Evolutionary conservation across 441 rosid species (phyloP).

Genomic region (Codiaeum variegatum): DNA sequence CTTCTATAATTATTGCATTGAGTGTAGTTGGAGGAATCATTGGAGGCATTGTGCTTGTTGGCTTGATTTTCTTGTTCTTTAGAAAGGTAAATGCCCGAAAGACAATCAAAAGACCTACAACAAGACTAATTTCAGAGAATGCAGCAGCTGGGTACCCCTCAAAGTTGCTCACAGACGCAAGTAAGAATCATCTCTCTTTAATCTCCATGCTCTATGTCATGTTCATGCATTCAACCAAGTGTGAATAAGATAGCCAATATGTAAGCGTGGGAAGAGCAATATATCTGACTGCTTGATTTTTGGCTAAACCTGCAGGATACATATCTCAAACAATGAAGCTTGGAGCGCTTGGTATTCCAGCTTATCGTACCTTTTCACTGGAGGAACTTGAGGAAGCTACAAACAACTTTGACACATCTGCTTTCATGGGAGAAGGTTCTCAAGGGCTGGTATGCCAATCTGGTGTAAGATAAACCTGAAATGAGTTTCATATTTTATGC

Average conservation of each 20-base stretch:
- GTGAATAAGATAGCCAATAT: neutral
- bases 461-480: neutral
- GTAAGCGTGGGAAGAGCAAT: neutral
- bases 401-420: conserved; percentile 67
- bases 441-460: conserved; percentile 62
- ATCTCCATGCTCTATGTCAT: neutral
- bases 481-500: neutral
- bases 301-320: conserved; percentile 50
- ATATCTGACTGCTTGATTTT: conserved; percentile 15
- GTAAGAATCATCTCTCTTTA: conserved; percentile 40
- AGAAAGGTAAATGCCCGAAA: conserved; percentile 36
- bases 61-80: conserved; percentile 41
- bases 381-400: conserved; percentile 91
- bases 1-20: conserved; percentile 41
- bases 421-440: conserved; percentile 94
- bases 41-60: conserved; percentile 49
- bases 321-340: conserved; percentile 87
- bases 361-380: conserved; percentile 75
- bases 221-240: neutral
- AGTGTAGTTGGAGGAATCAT: conserved; percentile 54
- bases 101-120: conserved; percentile 32
- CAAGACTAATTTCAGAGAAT: conserved; percentile 62
- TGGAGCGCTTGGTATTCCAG: conserved; percentile 79
- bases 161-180: conserved; percentile 78
- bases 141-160: conserved; percentile 77